A percentile compares a stretch with the other conserved stretches of the same genome.
Evolutionary conservation across 73 alveolate species (phyloP).

Genomic region (Paramecium octaurelia): DNA sequence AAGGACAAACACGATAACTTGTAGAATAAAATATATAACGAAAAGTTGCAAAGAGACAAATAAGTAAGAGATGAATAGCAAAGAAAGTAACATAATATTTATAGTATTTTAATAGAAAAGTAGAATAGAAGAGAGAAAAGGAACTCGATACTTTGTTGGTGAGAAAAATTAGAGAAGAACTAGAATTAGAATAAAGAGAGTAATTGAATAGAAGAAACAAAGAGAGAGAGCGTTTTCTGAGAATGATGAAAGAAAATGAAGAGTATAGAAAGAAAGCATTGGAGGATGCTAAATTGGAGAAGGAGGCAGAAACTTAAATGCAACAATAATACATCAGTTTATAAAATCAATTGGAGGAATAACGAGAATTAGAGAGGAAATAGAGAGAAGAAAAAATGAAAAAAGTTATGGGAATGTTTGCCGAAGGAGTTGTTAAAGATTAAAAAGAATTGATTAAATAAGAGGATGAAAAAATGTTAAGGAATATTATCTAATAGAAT

Average conservation of each 20-base stretch:
- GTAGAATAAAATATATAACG: slow-evolving; percentile 47
- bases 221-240: slow-evolving; percentile 52
- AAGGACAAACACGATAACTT: slow-evolving; percentile 47
- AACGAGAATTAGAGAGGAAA: slow-evolving; percentile 60
- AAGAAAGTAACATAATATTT: not conserved
- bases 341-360: slow-evolving; percentile 50
- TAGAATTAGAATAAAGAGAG: slow-evolving; percentile 58
- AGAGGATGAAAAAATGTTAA: slow-evolving; percentile 62
- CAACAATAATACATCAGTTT: slow-evolving; percentile 49
- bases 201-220: slow-evolving; percentile 52
- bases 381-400: slow-evolving; percentile 62
- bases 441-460: slow-evolving; percentile 59
- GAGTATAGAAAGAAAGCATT: slow-evolving; percentile 59
- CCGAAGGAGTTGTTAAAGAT: slow-evolving; percentile 63
- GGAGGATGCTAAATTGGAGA: slow-evolving; percentile 57
- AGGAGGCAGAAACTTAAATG: slow-evolving; percentile 51
- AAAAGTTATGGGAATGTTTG: slow-evolving; percentile 62
- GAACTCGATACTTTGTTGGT: slow-evolving; percentile 57
- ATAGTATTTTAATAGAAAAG: slow-evolving; percentile 12
- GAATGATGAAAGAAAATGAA: slow-evolving; percentile 65
- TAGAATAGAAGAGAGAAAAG: slow-evolving; percentile 57
- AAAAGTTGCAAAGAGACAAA: slow-evolving; percentile 54
- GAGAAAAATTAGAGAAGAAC: slow-evolving; percentile 56
- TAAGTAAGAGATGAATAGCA: slow-evolving; percentile 41
- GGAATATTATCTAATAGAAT: slow-evolving; percentile 48